Base-by-base conservation (phyloP, 2,329 filamentous ascomycete genomes). In the Trichoderma lentiforme region DNA sequence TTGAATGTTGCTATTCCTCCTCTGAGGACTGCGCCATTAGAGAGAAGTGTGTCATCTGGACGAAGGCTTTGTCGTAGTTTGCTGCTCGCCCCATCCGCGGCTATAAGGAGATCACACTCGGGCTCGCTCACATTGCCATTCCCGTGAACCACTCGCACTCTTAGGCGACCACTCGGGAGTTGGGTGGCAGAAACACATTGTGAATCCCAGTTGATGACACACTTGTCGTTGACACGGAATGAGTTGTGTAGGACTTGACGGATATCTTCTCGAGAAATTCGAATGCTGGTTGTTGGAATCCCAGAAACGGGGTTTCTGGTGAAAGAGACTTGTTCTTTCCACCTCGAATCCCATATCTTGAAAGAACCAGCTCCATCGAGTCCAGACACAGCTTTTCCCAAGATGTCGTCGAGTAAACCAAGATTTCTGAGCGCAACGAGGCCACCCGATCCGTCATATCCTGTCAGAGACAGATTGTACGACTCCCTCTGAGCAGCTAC, bases 51-150 rank as follows among this genome's bases (percentile, higher is more conserved):
- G 67, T 86, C 83, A 7, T 79, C 72, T 9, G 83, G 83, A 21
- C 84, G 78, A 6, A 86, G 73, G 9, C 53, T 73, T 14, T 76
- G 74, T 39, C 85, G 76, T 3, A 86, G 76, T 71, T 81, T 84
- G 73, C 83, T 85, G 21, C 76, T 79, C 0, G 83, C 80, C 0
- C 85, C 85, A 72, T 86, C 85, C 0, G 84, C 83, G 0, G 80
- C 83, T 43, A 86, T 77, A 8, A 86, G 78, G 0, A 86, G 18
- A 72, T 86, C 84, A 58, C 83, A 84, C 2, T 77, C 73, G 9
- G 32, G 34, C 5, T 68, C 65, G 24, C 28, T 74, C 70, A 15
- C 76, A 58, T 1, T 30, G 26, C 7, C 70, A 68, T 57, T n/a
- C 26, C 30, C 43, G 2, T 1, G 43, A n/a, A 0, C 58, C 24